Evolutionary conservation across 139 green algal genomes (phyloP).

Genomic region (Nannochloris sp.): DNA sequence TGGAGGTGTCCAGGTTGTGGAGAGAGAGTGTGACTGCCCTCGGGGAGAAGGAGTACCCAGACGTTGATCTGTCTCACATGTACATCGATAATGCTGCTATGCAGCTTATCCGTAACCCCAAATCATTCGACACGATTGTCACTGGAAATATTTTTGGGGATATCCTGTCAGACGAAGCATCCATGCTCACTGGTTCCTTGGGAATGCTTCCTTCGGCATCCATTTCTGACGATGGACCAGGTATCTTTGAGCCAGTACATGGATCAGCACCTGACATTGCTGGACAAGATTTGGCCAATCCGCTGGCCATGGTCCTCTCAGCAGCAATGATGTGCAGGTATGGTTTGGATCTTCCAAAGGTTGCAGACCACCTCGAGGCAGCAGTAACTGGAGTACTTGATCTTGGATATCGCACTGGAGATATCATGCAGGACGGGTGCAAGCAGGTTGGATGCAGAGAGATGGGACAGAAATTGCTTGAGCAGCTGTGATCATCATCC

Average conservation of each 20-base stretch:
- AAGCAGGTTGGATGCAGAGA: constrained; percentile 69
- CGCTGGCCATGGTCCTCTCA: constrained; percentile 88
- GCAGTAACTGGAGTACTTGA: constrained; percentile 80
- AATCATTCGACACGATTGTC: constrained; percentile 94
- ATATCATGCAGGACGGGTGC: constrained; percentile 78
- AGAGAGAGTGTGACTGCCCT: constrained; percentile 78
- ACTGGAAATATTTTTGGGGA: constrained; percentile 99
- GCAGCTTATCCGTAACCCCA: constrained; percentile 91
- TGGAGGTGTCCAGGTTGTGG: constrained; percentile 88
- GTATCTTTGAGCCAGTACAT: constrained; percentile 97
- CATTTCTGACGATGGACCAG: constrained; percentile 74
- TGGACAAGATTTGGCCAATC: constrained; percentile 82
- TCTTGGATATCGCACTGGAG: constrained; percentile 75
- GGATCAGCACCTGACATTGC: constrained; percentile 96
- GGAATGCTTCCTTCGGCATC: constrained; percentile 96
- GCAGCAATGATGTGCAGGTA: constrained; percentile 99
- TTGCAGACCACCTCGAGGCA: constrained; percentile 70
- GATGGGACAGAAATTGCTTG: constrained; percentile 64
- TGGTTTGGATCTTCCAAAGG: constrained; percentile 75
- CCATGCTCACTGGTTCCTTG: constrained; percentile 94
- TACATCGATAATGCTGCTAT: constrained; percentile 99
- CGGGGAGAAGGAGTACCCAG: constrained; percentile 72
- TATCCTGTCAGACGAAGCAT: constrained; percentile 96
- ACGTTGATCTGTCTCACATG: constrained; percentile 98
- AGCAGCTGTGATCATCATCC: constrained; percentile 10